Conservation (phyloP, 2,329 filamentous ascomycete genomes). For the Xylaria multiplex region DNA sequence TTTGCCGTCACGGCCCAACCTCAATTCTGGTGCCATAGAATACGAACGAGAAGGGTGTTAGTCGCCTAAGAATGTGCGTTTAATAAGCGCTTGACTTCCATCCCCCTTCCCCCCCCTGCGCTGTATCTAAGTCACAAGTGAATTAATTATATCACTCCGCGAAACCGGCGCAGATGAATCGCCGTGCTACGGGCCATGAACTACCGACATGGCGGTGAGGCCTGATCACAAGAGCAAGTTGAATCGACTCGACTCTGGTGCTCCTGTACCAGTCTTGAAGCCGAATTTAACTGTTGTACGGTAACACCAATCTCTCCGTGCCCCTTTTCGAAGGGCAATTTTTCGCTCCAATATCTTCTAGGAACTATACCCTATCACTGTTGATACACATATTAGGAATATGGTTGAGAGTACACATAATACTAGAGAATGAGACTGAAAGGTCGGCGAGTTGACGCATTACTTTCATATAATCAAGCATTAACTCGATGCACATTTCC, state of each 20-base stretch:
- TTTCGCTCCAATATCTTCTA: neutral
- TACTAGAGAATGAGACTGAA: too few relatives aligned
- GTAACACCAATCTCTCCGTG: neutral
- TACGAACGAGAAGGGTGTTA: neutral
- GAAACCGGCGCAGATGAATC: neutral
- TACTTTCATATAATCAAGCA: too few relatives aligned
- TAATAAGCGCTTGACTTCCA: neutral
- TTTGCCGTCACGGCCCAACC: neutral
- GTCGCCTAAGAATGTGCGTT: neutral
- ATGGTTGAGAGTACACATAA: too few relatives aligned
- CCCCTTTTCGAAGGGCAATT: neutral
- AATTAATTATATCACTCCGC: neutral
- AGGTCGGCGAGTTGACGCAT: too few relatives aligned
- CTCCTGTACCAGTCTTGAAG: neutral
- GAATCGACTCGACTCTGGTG: neutral
- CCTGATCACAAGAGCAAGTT: neutral
- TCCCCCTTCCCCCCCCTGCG: neutral
- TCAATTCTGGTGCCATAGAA: neutral
- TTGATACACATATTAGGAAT: neutral
- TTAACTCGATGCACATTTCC: too few relatives aligned
- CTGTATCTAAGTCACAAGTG: neutral
- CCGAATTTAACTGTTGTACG: neutral
- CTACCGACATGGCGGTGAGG: neutral
- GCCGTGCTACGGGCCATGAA: neutral
- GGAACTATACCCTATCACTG: neutral